phyloP scores from a whole-genome alignment of 495 filamentous ascomycete species.

The Pseudomonodictys pantanalensis region DNA sequence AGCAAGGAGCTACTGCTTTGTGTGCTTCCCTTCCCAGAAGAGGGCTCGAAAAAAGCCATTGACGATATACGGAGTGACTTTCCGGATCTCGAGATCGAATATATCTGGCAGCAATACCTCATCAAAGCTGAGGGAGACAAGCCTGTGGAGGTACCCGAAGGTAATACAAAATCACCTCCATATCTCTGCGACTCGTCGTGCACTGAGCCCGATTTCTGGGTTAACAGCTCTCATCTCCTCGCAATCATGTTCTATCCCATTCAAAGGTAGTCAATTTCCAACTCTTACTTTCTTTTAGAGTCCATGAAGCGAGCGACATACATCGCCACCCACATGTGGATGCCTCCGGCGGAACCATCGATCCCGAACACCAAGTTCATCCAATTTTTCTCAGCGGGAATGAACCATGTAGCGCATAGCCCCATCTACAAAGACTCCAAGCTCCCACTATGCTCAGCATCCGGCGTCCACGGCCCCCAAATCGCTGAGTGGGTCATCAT shows the following conservation, averaged over 20 bases:
- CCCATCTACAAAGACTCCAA: constrained; percentile 64
- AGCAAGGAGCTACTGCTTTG: constrained; percentile 18
- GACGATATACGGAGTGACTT: constrained; percentile 19
- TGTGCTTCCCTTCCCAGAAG: constrained; percentile 23
- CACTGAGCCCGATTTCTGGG: neutral
- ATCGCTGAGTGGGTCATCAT: constrained; percentile 75
- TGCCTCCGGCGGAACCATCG: constrained; percentile 51
- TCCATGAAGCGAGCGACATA: constrained; percentile 62
- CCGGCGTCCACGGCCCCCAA: constrained; percentile 77
- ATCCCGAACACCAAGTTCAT: constrained; percentile 64
- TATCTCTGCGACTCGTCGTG: neutral
- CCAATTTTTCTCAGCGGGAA: constrained; percentile 72
- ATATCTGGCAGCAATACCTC: constrained; percentile 8
- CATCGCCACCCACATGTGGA: constrained; percentile 55
- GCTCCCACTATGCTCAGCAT: constrained; percentile 67
- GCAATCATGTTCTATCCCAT: neutral
- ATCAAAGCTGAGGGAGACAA: constrained; percentile 3
- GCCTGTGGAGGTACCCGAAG: constrained; percentile 24
- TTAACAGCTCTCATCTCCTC: neutral
- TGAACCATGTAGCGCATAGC: constrained; percentile 61
- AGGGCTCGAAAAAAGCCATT: neutral
- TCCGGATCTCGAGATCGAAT: constrained; percentile 27
- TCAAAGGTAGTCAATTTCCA: neutral
- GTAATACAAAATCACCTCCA: constrained; percentile 5
- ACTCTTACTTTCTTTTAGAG: constrained; percentile 37